Percentiles rank a stretch among this genome's conserved stretches.
Evolutionary conservation across 116 monocot genomes (phyloP).

Genomic region (Phalaenopsis hybrid): DNA sequence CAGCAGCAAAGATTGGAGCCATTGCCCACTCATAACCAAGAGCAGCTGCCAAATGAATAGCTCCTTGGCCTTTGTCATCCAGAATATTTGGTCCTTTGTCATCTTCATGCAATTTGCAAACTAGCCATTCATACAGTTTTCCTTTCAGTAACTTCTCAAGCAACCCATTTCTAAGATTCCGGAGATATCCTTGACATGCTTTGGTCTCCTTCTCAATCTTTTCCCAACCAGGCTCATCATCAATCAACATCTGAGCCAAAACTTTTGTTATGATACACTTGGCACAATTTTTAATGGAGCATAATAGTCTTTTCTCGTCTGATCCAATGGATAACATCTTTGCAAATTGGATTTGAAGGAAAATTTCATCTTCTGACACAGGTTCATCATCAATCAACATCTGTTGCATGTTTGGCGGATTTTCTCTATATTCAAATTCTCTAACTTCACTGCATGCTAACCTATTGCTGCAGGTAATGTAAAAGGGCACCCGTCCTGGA

Average conservation of each 20-base stretch:
- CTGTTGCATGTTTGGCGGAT: neutral
- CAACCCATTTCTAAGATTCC: slow-evolving; percentile 26
- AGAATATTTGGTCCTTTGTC: slow-evolving; percentile 48
- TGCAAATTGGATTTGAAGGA: slow-evolving; percentile 43
- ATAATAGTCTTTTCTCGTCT: slow-evolving; percentile 17
- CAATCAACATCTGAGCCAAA: slow-evolving; percentile 18
- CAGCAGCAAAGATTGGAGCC: slow-evolving; percentile 41
- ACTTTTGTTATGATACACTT: slow-evolving; percentile 32
- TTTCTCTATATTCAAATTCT: slow-evolving; percentile 68
- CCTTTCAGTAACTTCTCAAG: slow-evolving; percentile 41
- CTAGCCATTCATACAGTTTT: slow-evolving; percentile 46
- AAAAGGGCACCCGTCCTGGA: slow-evolving; percentile 65
- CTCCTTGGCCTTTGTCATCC: slow-evolving; percentile 55
- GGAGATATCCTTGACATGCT: neutral
- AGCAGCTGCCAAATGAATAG: slow-evolving; percentile 66
- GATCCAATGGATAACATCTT: slow-evolving; percentile 32
- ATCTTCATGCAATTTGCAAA: slow-evolving; percentile 41
- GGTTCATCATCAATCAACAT: neutral
- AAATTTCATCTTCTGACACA: slow-evolving; percentile 31
- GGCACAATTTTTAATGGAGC: slow-evolving; percentile 32
- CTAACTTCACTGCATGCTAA: slow-evolving; percentile 65
- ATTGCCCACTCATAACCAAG: slow-evolving; percentile 84
- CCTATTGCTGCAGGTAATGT: slow-evolving; percentile 59
- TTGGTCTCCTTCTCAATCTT: slow-evolving; percentile 12
- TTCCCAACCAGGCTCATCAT: slow-evolving; percentile 30